phyloP scores from a whole-genome alignment of 83 land plant species.

The Picea mariana region DNA sequence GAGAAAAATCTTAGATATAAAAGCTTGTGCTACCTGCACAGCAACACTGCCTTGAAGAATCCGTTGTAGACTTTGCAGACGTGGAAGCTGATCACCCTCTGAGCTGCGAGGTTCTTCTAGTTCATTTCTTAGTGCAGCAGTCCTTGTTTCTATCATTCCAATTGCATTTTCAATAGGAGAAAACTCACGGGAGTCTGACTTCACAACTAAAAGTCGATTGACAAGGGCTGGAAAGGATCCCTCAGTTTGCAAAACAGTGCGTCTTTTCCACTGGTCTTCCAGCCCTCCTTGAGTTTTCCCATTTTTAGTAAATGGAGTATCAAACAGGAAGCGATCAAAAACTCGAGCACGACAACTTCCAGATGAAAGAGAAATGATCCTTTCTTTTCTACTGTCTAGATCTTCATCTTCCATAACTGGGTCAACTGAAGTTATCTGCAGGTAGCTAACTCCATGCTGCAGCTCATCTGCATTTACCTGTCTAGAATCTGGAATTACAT shows the following conservation, averaged over 20 bases:
- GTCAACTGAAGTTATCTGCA: slow-evolving; percentile 98
- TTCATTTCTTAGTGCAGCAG: slow-evolving; percentile 87
- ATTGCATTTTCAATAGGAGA: slow-evolving; percentile 99
- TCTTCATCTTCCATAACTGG: slow-evolving; percentile 99
- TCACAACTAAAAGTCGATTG: slow-evolving; percentile 80
- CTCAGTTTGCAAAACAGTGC: slow-evolving; percentile 90
- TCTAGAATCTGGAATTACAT: slow-evolving; percentile 96
- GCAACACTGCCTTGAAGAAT: slow-evolving; percentile 99
- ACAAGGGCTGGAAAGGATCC: slow-evolving; percentile 99
- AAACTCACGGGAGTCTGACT: slow-evolving; percentile 91
- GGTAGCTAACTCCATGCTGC: slow-evolving; percentile 84
- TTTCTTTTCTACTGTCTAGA: slow-evolving; percentile 89
- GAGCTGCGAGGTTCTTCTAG: slow-evolving; percentile 96
- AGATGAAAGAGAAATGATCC: slow-evolving; percentile 76
- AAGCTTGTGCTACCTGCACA: slow-evolving; percentile 77
- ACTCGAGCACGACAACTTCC: slow-evolving; percentile 84
- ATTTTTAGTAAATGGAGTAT: slow-evolving; percentile 97
- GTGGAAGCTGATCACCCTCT: slow-evolving; percentile 96
- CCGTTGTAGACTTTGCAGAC: slow-evolving; percentile 93
- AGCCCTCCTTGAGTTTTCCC: slow-evolving; percentile 97
- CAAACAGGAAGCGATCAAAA: slow-evolving; percentile 94
- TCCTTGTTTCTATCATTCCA: slow-evolving; percentile 99
- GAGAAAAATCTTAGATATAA: not conserved
- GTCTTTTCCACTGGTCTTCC: slow-evolving; percentile 98
- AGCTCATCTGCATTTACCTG: slow-evolving; percentile 96